These are phyloP conservation scores for Sugiyamaella pinicola DNA, from an alignment of 1,139 yeast species.

Conservation along the genomic window DNA sequence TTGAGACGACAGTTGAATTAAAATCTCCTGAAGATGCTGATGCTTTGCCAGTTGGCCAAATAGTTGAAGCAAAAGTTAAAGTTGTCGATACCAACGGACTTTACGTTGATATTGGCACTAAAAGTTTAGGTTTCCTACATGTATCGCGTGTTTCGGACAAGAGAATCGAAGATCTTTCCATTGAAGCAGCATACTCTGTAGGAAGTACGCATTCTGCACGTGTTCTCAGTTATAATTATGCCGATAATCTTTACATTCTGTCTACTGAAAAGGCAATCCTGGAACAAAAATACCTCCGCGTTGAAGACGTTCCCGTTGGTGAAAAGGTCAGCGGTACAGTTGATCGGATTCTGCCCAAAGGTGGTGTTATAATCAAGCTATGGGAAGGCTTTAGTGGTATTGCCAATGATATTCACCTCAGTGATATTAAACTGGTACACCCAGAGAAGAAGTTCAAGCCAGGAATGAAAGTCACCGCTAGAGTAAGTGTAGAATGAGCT, in stretches of 20 bases:
- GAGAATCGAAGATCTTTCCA: constrained; percentile 47
- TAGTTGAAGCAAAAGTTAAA: constrained; percentile 57
- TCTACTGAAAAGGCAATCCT: constrained; percentile 69
- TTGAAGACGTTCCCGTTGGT: constrained; percentile 77
- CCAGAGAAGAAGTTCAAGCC: constrained; percentile 91
- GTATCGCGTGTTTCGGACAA: constrained; percentile 66
- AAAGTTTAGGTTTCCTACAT: constrained; percentile 46
- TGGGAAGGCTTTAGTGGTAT: constrained; percentile 70
- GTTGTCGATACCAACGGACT: constrained; percentile 49
- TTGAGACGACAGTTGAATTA: constrained; percentile 54
- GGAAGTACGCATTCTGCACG: constrained; percentile 78
- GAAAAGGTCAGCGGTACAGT: constrained; percentile 55
- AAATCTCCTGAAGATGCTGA: constrained; percentile 49
- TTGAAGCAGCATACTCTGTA: constrained; percentile 47
- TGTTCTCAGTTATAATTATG: constrained; percentile 64
- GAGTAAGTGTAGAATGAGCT: constrained; percentile 46
- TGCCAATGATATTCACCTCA: constrained; percentile 75
- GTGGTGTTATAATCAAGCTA: constrained; percentile 70
- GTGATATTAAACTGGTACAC: constrained; percentile 79
- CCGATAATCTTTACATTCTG: constrained; percentile 68
- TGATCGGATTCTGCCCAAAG: constrained; percentile 62
- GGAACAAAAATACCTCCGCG: constrained; percentile 62
- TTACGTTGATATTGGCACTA: constrained; percentile 46
- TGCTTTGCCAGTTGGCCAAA: constrained; percentile 78
- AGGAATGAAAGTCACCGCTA: constrained; percentile 77